A percentile compares a stretch with the other conserved stretches of the same genome.
phyloP scores from a whole-genome alignment of 2,329 filamentous ascomycete species.

The Periconia sp. region DNA sequence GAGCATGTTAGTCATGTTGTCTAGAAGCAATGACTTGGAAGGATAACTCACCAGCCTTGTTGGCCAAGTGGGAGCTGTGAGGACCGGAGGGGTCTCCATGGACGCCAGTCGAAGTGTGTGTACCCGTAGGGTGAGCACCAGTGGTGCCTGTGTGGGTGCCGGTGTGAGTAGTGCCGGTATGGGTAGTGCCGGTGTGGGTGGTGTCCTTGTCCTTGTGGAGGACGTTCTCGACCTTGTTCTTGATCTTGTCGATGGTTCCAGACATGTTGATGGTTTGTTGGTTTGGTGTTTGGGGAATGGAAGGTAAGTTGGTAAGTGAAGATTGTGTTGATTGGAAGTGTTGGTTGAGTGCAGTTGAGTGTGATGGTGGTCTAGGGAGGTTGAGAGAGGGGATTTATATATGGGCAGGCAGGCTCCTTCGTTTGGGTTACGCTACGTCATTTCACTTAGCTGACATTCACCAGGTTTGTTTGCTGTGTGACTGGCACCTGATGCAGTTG shows the following conservation, averaged over 20 bases:
- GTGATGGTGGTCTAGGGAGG: conserved; percentile 9
- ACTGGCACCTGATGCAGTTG: conserved; percentile 4
- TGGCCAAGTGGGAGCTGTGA: conserved; percentile 13
- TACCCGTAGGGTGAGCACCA: conserved; percentile 19
- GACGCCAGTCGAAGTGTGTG: not conserved
- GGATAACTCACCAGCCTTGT: conserved; percentile 10
- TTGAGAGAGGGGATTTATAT: conserved; percentile 4
- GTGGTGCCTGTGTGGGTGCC: conserved; percentile 17
- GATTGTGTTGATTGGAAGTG: not conserved
- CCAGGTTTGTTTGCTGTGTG: conserved; percentile 5
- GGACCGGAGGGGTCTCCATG: conserved; percentile 9
- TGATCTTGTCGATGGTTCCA: conserved; percentile 39
- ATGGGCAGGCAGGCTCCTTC: not conserved
- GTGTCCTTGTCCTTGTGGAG: conserved; percentile 39
- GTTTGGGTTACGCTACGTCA: conserved; percentile 9
- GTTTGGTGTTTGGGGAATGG: not conserved
- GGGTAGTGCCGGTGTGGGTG: conserved; percentile 14
- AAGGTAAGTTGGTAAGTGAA: conserved; percentile 3
- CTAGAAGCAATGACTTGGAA: not conserved
- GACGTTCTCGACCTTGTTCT: conserved; percentile 41
- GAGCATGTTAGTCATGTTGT: not conserved
- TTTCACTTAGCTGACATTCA: not conserved
- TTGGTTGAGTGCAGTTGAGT: conserved; percentile 11
- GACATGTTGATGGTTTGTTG: conserved; percentile 24
- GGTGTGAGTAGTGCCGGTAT: not conserved